Evolutionary conservation across 1,284 basidiomycete species (phyloP).

Genomic region (Stereum hirsutum): DNA sequence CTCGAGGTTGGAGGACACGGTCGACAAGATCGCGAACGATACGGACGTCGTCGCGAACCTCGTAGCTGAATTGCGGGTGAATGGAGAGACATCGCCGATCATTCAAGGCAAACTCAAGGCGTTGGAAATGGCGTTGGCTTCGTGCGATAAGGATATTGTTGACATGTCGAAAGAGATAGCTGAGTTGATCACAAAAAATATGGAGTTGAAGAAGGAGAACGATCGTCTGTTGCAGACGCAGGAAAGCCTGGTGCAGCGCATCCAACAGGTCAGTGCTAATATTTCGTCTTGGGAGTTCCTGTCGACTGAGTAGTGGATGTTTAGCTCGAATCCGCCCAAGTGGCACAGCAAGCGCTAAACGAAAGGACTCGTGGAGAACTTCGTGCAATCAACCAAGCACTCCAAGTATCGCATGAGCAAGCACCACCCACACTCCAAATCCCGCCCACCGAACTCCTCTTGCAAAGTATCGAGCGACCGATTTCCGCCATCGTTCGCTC

Average conservation of each 20-base stretch:
- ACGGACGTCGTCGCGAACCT: conserved; percentile 20
- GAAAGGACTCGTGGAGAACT: background rate
- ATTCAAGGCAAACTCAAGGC: conserved; percentile 10
- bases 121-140: conserved; percentile 15
- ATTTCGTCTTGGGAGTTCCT: background rate
- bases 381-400: conserved; percentile 28
- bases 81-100: conserved; percentile 6
- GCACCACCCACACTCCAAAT: conserved; percentile 16
- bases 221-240: conserved; percentile 15
- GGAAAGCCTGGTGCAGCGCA: conserved; percentile 8
- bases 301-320: background rate
- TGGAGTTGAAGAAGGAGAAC: conserved; percentile 23
- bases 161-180: conserved; percentile 29
- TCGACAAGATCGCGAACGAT: conserved; percentile 27
- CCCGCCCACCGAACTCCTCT: conserved; percentile 31
- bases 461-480: conserved; percentile 29
- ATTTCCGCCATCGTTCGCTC: conserved; percentile 28
- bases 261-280: conserved; percentile 17
- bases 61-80: too few relatives aligned
- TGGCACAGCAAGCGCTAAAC: background rate
- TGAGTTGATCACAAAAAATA: conserved; percentile 22
- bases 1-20: conserved; percentile 26
- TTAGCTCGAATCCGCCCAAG: background rate
- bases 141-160: conserved; percentile 25
- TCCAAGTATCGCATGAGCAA: conserved; percentile 28